Evolutionary conservation across 2,329 filamentous ascomycete species (phyloP).

Genomic region (Chaetomiaceae sp.): DNA sequence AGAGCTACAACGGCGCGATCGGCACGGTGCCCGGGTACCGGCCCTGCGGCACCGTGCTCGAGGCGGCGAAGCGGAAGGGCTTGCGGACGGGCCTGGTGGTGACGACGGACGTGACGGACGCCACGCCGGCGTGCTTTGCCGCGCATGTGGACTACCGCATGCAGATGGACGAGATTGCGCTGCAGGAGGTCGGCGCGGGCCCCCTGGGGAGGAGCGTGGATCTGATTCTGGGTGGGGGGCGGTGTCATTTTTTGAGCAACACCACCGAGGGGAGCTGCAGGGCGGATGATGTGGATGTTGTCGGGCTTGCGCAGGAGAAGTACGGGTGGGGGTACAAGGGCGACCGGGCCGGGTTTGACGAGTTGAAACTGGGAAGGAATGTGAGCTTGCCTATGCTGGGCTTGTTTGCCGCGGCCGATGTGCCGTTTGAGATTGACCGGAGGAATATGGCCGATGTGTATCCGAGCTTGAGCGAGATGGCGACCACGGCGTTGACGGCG

Average conservation of each 20-base stretch:
- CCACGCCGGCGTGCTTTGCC: slow-evolving; percentile 92
- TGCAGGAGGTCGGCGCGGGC: slow-evolving; percentile 86
- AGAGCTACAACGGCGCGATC: slow-evolving; percentile 97
- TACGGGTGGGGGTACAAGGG: slow-evolving; percentile 76
- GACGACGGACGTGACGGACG: slow-evolving; percentile 91
- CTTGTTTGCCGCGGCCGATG: slow-evolving; percentile 74
- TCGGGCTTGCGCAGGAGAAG: slow-evolving; percentile 66
- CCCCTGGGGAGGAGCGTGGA: slow-evolving; percentile 84
- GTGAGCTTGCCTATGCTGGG: slow-evolving; percentile 79
- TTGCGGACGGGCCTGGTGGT: slow-evolving; percentile 93
- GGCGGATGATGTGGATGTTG: slow-evolving; percentile 69
- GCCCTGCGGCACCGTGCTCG: slow-evolving; percentile 86
- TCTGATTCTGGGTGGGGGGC: slow-evolving; percentile 85
- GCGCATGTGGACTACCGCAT: slow-evolving; percentile 74
- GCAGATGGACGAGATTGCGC: slow-evolving; percentile 86
- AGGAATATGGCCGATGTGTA: slow-evolving; percentile 73
- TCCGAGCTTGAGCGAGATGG: slow-evolving; percentile 89
- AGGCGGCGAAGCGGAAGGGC: slow-evolving; percentile 87
- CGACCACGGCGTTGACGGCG: slow-evolving; percentile 71
- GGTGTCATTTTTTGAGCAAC: slow-evolving; percentile 90
- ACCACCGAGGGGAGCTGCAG: slow-evolving; percentile 76
- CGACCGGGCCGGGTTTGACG: slow-evolving; percentile 70
- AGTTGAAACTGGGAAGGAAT: slow-evolving; percentile 60
- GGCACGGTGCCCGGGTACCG: slow-evolving; percentile 78
- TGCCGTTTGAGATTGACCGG: slow-evolving; percentile 92